A percentile compares a stretch with the other conserved stretches of the same genome.
Evolutionary conservation across 225 moss, liverwort and hornwort species (phyloP).

Genomic region (Sphagnum contortum): DNA sequence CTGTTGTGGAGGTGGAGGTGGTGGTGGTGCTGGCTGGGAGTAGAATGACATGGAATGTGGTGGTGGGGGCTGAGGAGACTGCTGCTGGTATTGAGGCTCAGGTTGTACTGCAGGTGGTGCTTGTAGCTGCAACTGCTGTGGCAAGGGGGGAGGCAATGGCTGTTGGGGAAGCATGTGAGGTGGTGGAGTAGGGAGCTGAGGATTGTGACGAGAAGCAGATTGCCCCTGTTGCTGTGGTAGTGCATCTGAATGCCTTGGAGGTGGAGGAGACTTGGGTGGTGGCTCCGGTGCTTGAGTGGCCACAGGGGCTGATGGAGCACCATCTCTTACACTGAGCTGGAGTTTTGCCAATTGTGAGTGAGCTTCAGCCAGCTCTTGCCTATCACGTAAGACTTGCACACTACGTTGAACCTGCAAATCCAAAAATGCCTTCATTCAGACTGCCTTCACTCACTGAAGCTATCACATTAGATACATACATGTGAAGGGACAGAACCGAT

Average conservation of each 20-base stretch:
- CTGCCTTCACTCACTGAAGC: too few relatives aligned
- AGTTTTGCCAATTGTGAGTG: slow-evolving; percentile 78
- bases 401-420: slow-evolving; percentile 69
- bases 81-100: slow-evolving; percentile 39
- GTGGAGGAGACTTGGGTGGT: slow-evolving; percentile 29
- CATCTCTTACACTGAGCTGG: slow-evolving; percentile 42
- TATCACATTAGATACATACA: too few relatives aligned
- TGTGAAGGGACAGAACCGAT: too few relatives aligned
- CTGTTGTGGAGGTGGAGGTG: slow-evolving; percentile 25
- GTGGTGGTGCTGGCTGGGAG: slow-evolving; percentile 34
- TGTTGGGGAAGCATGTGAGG: slow-evolving; percentile 7
- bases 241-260: slow-evolving; percentile 13
- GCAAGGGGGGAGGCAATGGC: slow-evolving; percentile 17
- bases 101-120: slow-evolving; percentile 11
- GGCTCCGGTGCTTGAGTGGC: slow-evolving; percentile 27
- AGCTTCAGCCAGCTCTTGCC: slow-evolving; percentile 80
- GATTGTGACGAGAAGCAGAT: slow-evolving; percentile 22
- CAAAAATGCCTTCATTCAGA: background rate
- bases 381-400: slow-evolving; percentile 78
- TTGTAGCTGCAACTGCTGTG: slow-evolving; percentile 34
- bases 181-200: slow-evolving; percentile 20
- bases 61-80: slow-evolving; percentile 4
- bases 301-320: slow-evolving; percentile 12
- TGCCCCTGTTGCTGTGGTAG: slow-evolving; percentile 24
- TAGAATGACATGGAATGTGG: slow-evolving; percentile 27